Evolutionary conservation across 192 early-diverging fungal genomes (phyloP), one percentile per base, ranked within the genome.

Genomic region (Entrophospora sp.): DNA sequence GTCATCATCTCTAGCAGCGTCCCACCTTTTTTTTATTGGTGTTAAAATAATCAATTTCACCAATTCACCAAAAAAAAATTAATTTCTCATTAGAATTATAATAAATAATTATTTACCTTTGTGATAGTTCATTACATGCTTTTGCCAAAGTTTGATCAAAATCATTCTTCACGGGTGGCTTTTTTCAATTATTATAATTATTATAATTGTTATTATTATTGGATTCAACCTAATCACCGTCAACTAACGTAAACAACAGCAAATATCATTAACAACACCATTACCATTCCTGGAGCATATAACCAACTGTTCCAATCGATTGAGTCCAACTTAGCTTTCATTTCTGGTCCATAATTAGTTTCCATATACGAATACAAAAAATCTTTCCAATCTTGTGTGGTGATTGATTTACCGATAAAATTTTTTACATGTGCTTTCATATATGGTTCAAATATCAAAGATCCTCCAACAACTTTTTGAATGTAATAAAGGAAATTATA

Each of bases 271-370:
- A 12, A 20, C 0, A 25, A 6, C 20, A 12, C 1, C 71, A 77
- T 10, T 73, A 83, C 85, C 94, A 95, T 94, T 68, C 96, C 96
- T 24, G 86, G 83, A 6, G 79, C 81, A 59, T 85, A 71, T 59
- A 97, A 81, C 96, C 96, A 98, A 43, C 78, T 73, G 59, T 97
- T 87, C 88, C 91, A 98, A 52, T 95, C 92, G 22, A 98, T 89
- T 45, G 73, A 72, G 63, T 93, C 81, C 40, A 98, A 83, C 28
- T 79, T 69, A 32, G 77, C 82, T 13, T 84, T 77, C 77, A 90
- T 93, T 37, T 57, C 55, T 1, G 34, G 0, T 16, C 49, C 83
- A 64, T 81, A 72, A 30, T 69, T 69, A 34, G 83, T 76, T 31
- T 76, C 78, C 85, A 94, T 90, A 80, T 87, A 95, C 34, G 77